Evolutionary conservation across 441 rosid genomes (phyloP).

Genomic region (Gossypium laxum): DNA sequence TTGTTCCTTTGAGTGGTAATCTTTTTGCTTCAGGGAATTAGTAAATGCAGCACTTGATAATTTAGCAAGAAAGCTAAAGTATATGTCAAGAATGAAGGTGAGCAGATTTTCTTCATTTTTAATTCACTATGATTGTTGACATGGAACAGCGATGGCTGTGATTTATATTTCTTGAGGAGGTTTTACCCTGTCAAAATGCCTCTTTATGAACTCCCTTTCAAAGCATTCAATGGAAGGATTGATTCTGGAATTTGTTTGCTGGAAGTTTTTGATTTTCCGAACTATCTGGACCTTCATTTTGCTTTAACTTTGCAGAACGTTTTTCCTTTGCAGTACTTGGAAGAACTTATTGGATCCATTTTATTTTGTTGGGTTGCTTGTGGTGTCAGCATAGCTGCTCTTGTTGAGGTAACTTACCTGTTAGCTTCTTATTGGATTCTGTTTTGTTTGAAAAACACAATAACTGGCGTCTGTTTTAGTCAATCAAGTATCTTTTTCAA

Average conservation of each 20-base stretch:
- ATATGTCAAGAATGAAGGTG: slow-evolving; percentile 76
- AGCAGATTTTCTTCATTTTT: slow-evolving; percentile 7
- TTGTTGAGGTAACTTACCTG: slow-evolving; percentile 62
- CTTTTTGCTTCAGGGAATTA: slow-evolving; percentile 60
- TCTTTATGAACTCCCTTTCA: background rate
- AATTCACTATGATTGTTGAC: background rate
- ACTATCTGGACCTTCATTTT: slow-evolving; percentile 1
- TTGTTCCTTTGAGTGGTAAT: slow-evolving; percentile 2
- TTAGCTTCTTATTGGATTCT: slow-evolving; percentile 2
- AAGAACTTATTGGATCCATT: slow-evolving; percentile 75
- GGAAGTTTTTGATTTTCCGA: background rate
- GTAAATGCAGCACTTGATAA: slow-evolving; percentile 59
- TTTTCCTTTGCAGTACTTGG: slow-evolving; percentile 60
- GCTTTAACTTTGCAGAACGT: background rate
- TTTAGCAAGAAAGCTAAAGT: slow-evolving; percentile 68
- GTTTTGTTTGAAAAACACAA: background rate
- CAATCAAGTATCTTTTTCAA: background rate
- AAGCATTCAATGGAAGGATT: background rate
- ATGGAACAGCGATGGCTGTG: background rate
- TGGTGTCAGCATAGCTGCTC: slow-evolving; percentile 80
- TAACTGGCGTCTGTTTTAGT: background rate
- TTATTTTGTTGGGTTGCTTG: slow-evolving; percentile 83
- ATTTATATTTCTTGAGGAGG: background rate
- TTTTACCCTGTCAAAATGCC: background rate
- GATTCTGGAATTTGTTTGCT: background rate